Evolutionary conservation across 1,284 basidiomycete genomes (phyloP).

Genomic region (Trametes hirsuta): DNA sequence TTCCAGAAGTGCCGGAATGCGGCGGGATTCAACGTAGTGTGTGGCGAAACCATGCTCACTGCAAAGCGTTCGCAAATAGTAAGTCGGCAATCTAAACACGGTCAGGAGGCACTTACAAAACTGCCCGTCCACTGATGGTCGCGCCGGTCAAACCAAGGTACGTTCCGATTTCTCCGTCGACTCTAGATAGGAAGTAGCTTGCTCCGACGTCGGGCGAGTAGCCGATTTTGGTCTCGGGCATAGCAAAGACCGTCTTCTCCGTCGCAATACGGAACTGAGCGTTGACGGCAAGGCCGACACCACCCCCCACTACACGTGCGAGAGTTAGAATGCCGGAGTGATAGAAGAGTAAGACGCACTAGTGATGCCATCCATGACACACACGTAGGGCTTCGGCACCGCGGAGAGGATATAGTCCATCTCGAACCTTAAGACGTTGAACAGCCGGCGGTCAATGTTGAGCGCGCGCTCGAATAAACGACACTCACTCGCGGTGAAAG

Average conservation of each 20-base stretch:
- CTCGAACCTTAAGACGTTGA: constrained; percentile 65
- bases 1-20: constrained; percentile 70
- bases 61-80: constrained; percentile 7
- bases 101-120: constrained; percentile 65
- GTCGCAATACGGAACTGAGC: constrained; percentile 94
- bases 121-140: constrained; percentile 73
- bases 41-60: constrained; percentile 92
- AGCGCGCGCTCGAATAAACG: not conserved
- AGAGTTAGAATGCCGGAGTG: constrained; percentile 20
- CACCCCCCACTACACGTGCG: constrained; percentile 85
- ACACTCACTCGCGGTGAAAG: constrained; percentile 85
- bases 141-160: constrained; percentile 93
- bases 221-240: constrained; percentile 97
- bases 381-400: constrained; percentile 86
- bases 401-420: constrained; percentile 86
- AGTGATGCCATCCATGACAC: constrained; percentile 89
- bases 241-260: constrained; percentile 91
- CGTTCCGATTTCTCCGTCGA: constrained; percentile 92
- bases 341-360: constrained; percentile 53
- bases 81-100: constrained; percentile 7
- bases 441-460: not conserved
- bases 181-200: constrained; percentile 84
- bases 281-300: constrained; percentile 88
- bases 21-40: constrained; percentile 82
- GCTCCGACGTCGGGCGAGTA: constrained; percentile 93